Evolutionary conservation across 441 rosid species (phyloP), one percentile per base, ranked within the genome.

Genomic region (Corymbia calophylla): DNA sequence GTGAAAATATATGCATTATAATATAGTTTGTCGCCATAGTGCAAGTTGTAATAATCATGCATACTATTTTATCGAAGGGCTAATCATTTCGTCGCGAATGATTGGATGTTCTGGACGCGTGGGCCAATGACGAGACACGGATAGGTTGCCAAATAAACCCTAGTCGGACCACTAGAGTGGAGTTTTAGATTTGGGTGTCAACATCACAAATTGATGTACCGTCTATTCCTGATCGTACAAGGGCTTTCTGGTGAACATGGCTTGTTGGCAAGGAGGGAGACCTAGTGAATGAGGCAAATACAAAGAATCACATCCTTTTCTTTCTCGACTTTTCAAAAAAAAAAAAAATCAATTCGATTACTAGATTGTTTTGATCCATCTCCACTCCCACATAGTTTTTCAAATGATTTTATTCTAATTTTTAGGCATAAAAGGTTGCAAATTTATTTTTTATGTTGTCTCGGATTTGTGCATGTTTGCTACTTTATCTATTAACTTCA

Each of bases 51-150:
- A 77, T 23, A 44, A 77, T 7, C 51, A 77, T 77, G 3, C 17
- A 44, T 6, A 44, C 6, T 77, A 39, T 77, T 23, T 77, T 77
- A 25, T 21, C 51, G 68, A 62, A 29, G 44, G 18, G 84, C 17
- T 47, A 12, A 47, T 68, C 10, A 70, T 55, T 60, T 85, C 0
- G 18, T 27, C 39, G 29, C 23, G 54, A 81, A 47, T 66, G 47
- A 88, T 49, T 90, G 81, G 90, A 89, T 89, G n/a, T 23, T 77
- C n/a, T 77, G 9, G 18, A 44, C 58, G 56, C 31, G 39, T 56
- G 92, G 93, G 88, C 91, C 95, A 90, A 81, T 89, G 73, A 86
- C 19, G 81, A 88, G 86, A 85, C 86, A 27, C 12, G 51, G 16
- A 66, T 82, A n/a, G 87, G 87, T 89, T 35, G 48, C 87, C 54